Evolutionary conservation across 2,329 filamentous ascomycete species (phyloP).

Genomic region (Capronia epimyces): DNA sequence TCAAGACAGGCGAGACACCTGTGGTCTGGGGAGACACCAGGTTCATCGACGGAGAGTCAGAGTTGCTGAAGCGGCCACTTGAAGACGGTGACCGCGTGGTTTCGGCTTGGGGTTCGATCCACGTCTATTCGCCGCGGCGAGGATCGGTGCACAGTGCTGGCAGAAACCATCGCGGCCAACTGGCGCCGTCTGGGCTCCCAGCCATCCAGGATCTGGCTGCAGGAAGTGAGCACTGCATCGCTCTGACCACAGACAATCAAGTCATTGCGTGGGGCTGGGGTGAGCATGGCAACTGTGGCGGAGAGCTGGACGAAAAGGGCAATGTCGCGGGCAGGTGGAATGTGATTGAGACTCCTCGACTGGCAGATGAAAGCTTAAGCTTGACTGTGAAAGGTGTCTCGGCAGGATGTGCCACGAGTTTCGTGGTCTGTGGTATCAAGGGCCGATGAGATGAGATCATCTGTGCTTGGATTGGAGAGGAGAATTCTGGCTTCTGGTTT

Average conservation of each 20-base stretch:
- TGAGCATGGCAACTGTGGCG: constrained; percentile 93
- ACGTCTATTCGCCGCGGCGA: constrained; percentile 61
- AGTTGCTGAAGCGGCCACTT: neutral
- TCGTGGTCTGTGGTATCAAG: constrained; percentile 47
- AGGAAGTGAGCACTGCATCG: constrained; percentile 87
- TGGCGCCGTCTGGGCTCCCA: constrained; percentile 60
- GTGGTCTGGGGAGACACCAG: constrained; percentile 14
- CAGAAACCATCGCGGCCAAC: constrained; percentile 75
- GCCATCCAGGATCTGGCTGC: constrained; percentile 60
- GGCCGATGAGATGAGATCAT: constrained; percentile 14
- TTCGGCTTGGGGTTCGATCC: constrained; percentile 20
- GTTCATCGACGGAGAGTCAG: constrained; percentile 1
- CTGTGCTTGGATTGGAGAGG: neutral
- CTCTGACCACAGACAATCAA: constrained; percentile 57
- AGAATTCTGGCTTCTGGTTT: neutral
- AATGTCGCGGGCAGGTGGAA: constrained; percentile 67
- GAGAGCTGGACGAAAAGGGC: constrained; percentile 53
- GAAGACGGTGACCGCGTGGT: constrained; percentile 3
- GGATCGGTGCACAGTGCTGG: constrained; percentile 60
- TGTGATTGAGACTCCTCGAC: constrained; percentile 35
- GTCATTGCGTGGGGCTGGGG: constrained; percentile 93
- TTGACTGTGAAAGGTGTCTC: constrained; percentile 58
- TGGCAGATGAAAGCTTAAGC: constrained; percentile 42
- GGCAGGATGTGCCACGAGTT: constrained; percentile 88
- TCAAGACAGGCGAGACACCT: constrained; percentile 37